Evolutionary conservation across 495 filamentous ascomycete genomes (phyloP), one percentile per base, ranked within the genome.

Genomic region (Neurospora pannonica): DNA sequence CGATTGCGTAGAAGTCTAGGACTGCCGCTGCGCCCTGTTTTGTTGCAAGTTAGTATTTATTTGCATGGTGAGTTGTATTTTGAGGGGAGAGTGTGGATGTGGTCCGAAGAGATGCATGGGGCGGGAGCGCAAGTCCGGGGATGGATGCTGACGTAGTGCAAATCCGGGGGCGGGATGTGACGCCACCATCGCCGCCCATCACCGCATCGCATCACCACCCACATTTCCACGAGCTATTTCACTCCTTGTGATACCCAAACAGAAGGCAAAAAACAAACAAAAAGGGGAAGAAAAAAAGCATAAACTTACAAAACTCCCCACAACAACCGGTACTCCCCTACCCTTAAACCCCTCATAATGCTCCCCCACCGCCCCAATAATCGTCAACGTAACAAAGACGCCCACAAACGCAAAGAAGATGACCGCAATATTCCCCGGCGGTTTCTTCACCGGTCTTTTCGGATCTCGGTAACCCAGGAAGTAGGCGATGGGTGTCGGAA

Each of bases 11-110:
- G 81, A 92, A 94, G 76, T 92, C 85, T 71, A 95, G 85, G 17
- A 94, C 90, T n/a, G 92, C 92, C 6, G 92, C 89, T 5, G 93
- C 93, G 71, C 92, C 92, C 92, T 93, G 72, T 69, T 28, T 38
- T 9, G 37, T 38, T 9, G 0, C 10, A 19, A 4, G 42, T 75
- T 71, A 62, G 48, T 46, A 38, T 15, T 19, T 9, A 3, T 40
- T 17, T 34, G 15, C 34, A 21, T n/a, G 37, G n/a, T 28, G 69
- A 67, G 24, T 34, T 34, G 34, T 34, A 60, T 34, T 19, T 21
- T 38, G 37, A 38, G 7, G 37, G 37, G 7, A 38, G 28, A 42
- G n/a, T 5, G 34, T 34, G 31, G 31, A 37, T 37, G 7, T 37
- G 36, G 36, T 40, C 42, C 42, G 17, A 43, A 7, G 42, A 19